Base-by-base conservation (phyloP, 2,329 filamentous ascomycete genomes). In the Aureobasidium sp. region DNA sequence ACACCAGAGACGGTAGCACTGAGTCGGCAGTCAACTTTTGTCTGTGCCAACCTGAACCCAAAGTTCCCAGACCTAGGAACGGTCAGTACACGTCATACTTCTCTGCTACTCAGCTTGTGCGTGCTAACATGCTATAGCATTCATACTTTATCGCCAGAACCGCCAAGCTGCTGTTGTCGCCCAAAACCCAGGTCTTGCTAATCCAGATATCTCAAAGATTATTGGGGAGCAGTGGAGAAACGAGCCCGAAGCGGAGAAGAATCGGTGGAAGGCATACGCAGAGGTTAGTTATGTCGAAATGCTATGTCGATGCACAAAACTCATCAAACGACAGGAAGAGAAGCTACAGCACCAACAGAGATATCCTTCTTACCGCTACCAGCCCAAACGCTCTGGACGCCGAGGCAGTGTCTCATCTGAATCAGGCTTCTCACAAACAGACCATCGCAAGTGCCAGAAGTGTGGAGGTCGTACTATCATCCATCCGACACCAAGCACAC, bases 131-230 rank as follows among this genome's bases (percentile, higher is more conserved):
- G 63, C 67, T 72, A 73, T 74, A 99, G 94, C 93, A 55, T 99
- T 99, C 78, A 99, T 99, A 67, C 81, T 99, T 68, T 99, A 96
- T 78, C 91, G 94, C 42, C 92, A 97, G 73, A 89, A 95, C 73
- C 88, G 94, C 69, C 93, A 97, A 75, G 86, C 89, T 21, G 81
- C 85, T 53, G 90, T 97, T 55, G 88, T 92, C 41, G 81, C 86
- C 59, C 83, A 90, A 67, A 84, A 97, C 69, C 93, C 92, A n/a
- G 89, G 91, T 48, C 84, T 97, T 66, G 87, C 92, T 49, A 97
- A 97, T 75, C 93, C 93, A 3, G 91, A 97, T 58, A 96, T 97
- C 68, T 97, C 93, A 66, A 97, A 97, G 76, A 95, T 97, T 68
- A 96, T 97, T 67, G 93, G 93, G 58, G 85, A 91, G 73, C 88